Evolutionary conservation across 139 green algal genomes (phyloP).

Genomic region (Picochlorum costavermella): DNA sequence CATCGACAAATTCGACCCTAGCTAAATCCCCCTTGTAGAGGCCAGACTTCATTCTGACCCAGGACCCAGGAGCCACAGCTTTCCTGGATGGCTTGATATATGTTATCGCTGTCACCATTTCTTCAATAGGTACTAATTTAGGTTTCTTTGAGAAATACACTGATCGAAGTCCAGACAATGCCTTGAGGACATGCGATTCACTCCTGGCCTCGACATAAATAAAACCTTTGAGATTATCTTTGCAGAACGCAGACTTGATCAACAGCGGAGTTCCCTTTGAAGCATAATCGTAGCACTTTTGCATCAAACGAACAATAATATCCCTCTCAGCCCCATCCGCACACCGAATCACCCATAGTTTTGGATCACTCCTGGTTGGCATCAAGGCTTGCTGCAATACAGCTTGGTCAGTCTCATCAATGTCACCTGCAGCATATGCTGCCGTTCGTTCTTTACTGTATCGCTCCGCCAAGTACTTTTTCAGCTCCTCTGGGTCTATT

Average conservation of each 20-base stretch:
- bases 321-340: constrained; percentile 71
- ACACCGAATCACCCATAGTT: constrained; percentile 84
- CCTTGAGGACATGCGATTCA: constrained; percentile 81
- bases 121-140: constrained; percentile 71
- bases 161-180: constrained; percentile 69
- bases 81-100: constrained; percentile 23
- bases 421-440: not conserved
- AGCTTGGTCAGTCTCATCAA: constrained; percentile 40
- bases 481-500: constrained; percentile 70
- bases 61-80: constrained; percentile 41
- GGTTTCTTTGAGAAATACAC: constrained; percentile 60
- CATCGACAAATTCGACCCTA: constrained; percentile 62
- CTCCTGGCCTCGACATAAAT: constrained; percentile 92
- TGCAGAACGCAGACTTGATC: constrained; percentile 81
- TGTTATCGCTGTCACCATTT: constrained; percentile 87
- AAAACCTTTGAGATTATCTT: constrained; percentile 92
- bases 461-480: constrained; percentile 68
- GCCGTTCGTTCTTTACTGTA: constrained; percentile 33
- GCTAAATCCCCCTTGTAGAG: constrained; percentile 91
- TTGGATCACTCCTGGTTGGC: constrained; percentile 81
- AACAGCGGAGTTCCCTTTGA: constrained; percentile 48
- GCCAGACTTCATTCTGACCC: constrained; percentile 72
- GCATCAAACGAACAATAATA: constrained; percentile 44
- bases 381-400: constrained; percentile 85
- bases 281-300: constrained; percentile 69